Evolutionary conservation across 1,139 yeast genomes (phyloP).

Genomic region (Kodamaea alishanica): DNA sequence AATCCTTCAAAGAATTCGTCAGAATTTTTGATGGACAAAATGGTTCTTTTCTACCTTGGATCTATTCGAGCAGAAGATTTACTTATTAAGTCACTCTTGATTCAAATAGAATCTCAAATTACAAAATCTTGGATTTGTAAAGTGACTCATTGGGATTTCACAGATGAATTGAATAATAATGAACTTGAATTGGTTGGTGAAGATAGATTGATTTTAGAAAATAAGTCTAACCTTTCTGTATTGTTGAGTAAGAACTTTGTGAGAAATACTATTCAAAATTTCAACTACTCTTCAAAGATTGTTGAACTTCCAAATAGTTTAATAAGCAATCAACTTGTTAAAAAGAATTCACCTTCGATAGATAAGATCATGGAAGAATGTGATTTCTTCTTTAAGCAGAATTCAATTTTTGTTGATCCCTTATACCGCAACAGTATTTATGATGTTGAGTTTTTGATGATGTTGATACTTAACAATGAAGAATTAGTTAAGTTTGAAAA

Average conservation of each 20-base stretch:
- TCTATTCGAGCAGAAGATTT: constrained; percentile 59
- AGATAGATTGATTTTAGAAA: constrained; percentile 44
- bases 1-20: constrained; percentile 50
- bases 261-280: constrained; percentile 40
- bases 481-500: constrained; percentile 46
- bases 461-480: constrained; percentile 56
- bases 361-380: constrained; percentile 17
- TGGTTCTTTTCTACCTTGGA: constrained; percentile 59
- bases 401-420: constrained; percentile 14
- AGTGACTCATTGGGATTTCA: constrained; percentile 66
- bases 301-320: constrained; percentile 3
- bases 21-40: constrained; percentile 39
- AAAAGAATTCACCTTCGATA: background rate
- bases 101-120: constrained; percentile 51
- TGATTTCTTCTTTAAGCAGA: constrained; percentile 20
- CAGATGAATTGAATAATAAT: constrained; percentile 35
- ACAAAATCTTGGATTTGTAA: constrained; percentile 55
- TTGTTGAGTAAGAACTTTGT: constrained; percentile 53
- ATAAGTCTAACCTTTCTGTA: constrained; percentile 49
- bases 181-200: constrained; percentile 45
- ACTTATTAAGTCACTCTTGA: constrained; percentile 53
- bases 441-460: constrained; percentile 59
- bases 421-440: constrained; percentile 33
- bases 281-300: constrained; percentile 6
- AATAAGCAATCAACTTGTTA: background rate